phyloP scores from a whole-genome alignment of 2,329 filamentous ascomycete species.

The Aspergillus transmontanensis region DNA sequence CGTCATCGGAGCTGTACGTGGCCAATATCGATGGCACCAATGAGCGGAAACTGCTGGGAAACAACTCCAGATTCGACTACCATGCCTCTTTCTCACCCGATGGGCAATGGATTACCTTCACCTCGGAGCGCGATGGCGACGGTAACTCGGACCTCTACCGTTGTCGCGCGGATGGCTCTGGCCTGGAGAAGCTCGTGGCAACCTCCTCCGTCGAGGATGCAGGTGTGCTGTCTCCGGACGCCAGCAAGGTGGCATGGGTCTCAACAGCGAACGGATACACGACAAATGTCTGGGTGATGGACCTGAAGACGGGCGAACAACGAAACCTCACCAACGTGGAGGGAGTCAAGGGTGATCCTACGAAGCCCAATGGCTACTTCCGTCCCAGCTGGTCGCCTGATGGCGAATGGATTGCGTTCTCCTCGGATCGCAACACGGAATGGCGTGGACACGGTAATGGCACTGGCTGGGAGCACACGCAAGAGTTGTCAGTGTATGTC shows the following conservation, averaged over 20 bases:
- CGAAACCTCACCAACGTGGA: conserved; percentile 43
- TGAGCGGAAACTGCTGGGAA: conserved; percentile 35
- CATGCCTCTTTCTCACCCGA: conserved; percentile 44
- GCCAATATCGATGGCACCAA: conserved; percentile 45
- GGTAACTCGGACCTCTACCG: conserved; percentile 48
- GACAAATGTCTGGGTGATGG: conserved; percentile 46
- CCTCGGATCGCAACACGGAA: conserved; percentile 45
- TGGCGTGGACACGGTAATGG: conserved; percentile 46
- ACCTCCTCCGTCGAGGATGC: conserved; percentile 43
- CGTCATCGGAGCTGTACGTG: conserved; percentile 31
- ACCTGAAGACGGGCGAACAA: conserved; percentile 35
- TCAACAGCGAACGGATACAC: conserved; percentile 40
- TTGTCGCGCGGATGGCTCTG: conserved; percentile 38
- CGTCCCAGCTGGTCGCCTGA: conserved; percentile 46
- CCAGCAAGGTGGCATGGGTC: conserved; percentile 42
- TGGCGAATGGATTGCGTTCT: conserved; percentile 46
- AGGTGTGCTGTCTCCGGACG: conserved; percentile 42
- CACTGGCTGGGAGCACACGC: conserved; percentile 45
- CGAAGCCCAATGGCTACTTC: conserved; percentile 41
- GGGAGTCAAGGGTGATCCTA: conserved; percentile 18
- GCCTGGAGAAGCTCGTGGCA: conserved; percentile 35
- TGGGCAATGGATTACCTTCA: conserved; percentile 45
- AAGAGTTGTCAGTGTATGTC: conserved; percentile 45
- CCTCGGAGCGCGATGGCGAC: conserved; percentile 42
- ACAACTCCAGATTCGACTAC: conserved; percentile 40